These are phyloP conservation scores for Cicer cuneatum DNA, from an alignment of 306 rosid species.

Conservation along the genomic window DNA sequence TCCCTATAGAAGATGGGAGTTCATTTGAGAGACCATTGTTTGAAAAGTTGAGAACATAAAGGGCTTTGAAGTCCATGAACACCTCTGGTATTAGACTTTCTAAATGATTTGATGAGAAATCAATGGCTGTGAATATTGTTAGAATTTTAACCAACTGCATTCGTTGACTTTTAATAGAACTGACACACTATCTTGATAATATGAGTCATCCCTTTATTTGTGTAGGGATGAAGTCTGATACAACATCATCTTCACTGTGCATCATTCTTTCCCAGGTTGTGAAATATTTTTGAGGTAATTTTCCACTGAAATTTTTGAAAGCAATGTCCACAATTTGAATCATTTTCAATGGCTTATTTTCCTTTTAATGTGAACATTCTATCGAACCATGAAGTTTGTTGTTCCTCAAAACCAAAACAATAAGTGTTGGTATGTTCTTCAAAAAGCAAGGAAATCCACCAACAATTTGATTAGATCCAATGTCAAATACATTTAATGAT, in stretches of 20 bases:
- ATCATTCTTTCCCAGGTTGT: slow-evolving; percentile 36
- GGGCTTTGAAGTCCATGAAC: slow-evolving; percentile 31
- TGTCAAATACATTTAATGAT: slow-evolving; percentile 30
- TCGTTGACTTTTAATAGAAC: slow-evolving; percentile 31
- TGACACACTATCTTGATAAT: slow-evolving; percentile 29
- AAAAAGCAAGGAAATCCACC: slow-evolving; percentile 48
- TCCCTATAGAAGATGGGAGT: slow-evolving; percentile 40
- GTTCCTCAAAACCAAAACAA: slow-evolving; percentile 47
- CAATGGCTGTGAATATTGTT: slow-evolving; percentile 34
- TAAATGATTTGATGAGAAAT: slow-evolving; percentile 50
- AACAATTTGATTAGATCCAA: slow-evolving; percentile 40
- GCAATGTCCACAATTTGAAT: slow-evolving; percentile 56
- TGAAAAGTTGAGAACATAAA: slow-evolving; percentile 45
- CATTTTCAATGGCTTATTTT: slow-evolving; percentile 33
- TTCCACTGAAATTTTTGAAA: slow-evolving; percentile 48
- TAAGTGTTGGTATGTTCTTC: slow-evolving; percentile 34
- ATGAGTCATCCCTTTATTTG: not conserved
- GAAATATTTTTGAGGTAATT: slow-evolving; percentile 26
- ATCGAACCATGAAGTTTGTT: slow-evolving; percentile 44
- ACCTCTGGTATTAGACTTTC: slow-evolving; percentile 50
- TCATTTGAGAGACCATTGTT: slow-evolving; percentile 44
- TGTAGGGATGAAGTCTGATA: not conserved
- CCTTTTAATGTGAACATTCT: slow-evolving; percentile 11
- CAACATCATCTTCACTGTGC: not conserved
- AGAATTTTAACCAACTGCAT: slow-evolving; percentile 35